phyloP scores from a whole-genome alignment of 1,284 basidiomycete genomes.

The Moesziomyces sp. region DNA sequence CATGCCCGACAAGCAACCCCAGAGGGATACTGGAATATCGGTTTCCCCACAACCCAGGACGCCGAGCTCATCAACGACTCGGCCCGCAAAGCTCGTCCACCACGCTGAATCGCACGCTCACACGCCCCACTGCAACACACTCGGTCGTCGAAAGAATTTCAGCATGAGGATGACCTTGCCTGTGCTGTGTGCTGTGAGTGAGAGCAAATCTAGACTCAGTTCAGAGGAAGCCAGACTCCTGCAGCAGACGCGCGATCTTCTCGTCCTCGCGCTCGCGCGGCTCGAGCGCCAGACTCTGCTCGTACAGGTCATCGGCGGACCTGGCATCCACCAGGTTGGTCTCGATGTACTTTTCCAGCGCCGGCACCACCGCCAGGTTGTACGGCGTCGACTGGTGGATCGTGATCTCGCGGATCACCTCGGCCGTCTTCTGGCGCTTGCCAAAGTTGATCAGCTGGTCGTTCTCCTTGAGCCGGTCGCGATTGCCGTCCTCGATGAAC shows the following conservation, averaged over 20 bases:
- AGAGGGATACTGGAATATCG: constrained; percentile 44
- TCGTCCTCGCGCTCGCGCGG: constrained; percentile 86
- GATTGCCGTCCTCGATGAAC: constrained; percentile 98
- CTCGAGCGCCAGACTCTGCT: constrained; percentile 84
- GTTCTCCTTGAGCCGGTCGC: constrained; percentile 78
- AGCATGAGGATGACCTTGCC: not conserved
- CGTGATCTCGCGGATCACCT: constrained; percentile 95
- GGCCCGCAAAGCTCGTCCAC: not conserved
- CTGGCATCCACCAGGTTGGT: constrained; percentile 73
- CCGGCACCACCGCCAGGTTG: constrained; percentile 79
- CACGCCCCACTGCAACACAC: not conserved
- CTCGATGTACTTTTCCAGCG: constrained; percentile 81
- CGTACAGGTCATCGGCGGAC: constrained; percentile 73
- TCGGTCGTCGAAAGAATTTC: too few relatives aligned
- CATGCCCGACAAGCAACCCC: constrained; percentile 22
- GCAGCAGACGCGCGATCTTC: constrained; percentile 85
- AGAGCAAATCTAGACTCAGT: too few relatives aligned
- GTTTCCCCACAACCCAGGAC: constrained; percentile 38
- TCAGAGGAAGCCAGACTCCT: constrained; percentile 85
- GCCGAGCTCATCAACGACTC: constrained; percentile 20
- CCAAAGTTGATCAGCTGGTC: constrained; percentile 86
- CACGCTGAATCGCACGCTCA: not conserved
- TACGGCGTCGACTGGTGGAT: constrained; percentile 87
- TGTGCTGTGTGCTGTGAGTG: not conserved
- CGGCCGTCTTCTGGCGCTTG: constrained; percentile 91